These are phyloP conservation scores for Silene coronaria DNA, from an alignment of 179 eudicot species.

Conservation along the genomic window DNA sequence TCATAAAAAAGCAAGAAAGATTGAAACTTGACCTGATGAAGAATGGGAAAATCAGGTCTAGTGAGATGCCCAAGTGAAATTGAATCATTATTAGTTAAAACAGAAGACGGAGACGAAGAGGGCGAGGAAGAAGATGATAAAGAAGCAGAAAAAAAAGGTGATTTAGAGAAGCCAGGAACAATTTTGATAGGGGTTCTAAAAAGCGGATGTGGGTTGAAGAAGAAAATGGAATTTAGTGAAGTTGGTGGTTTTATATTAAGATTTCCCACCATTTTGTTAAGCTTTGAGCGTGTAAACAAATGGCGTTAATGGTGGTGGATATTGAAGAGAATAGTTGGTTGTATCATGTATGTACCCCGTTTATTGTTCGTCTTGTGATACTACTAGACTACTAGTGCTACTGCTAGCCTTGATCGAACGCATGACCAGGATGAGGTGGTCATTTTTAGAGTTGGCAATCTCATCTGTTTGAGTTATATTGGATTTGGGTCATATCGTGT, in stretches of 20 bases:
- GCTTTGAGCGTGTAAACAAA: too few relatives aligned
- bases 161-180: conserved; percentile 13
- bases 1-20: neutral
- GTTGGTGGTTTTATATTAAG: conserved; percentile 34
- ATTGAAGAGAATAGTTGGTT: too few relatives aligned
- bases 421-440: too few relatives aligned
- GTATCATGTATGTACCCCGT: too few relatives aligned
- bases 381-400: too few relatives aligned
- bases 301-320: too few relatives aligned
- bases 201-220: conserved; percentile 30
- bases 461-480: too few relatives aligned
- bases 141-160: conserved; percentile 23
- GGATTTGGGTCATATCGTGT: too few relatives aligned
- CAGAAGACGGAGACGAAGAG: too few relatives aligned
- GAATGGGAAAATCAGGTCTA: conserved; percentile 66
- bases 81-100: conserved; percentile 15
- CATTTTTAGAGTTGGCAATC: too few relatives aligned
- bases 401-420: too few relatives aligned
- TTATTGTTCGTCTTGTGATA: too few relatives aligned
- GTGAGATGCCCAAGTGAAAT: conserved; percentile 54
- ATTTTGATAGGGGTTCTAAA: conserved; percentile 17
- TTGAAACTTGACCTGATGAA: conserved; percentile 42
- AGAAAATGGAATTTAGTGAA: conserved; percentile 18
- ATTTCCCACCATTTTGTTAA: conserved; percentile 28
- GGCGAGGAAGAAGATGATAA: conserved; percentile 25